Evolutionary conservation across 805 yeast species (phyloP).

Genomic region (Saturnispora saitoi): DNA sequence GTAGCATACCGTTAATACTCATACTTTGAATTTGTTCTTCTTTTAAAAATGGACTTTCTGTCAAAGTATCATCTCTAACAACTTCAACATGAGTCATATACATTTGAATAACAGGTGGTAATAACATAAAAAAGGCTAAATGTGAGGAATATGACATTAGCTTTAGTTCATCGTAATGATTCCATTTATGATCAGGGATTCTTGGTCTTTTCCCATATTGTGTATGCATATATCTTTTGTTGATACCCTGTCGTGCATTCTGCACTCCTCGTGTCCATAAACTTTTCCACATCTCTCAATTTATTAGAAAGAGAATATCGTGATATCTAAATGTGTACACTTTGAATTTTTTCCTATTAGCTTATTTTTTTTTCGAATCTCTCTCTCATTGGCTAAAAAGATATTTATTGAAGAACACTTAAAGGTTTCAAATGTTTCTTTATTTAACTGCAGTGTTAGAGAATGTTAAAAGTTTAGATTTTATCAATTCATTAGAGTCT

Average conservation of each 20-base stretch:
- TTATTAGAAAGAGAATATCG: neutral
- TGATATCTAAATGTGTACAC: neutral
- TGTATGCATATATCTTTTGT: neutral
- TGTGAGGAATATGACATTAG: constrained; percentile 27
- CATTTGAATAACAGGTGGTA: constrained; percentile 24
- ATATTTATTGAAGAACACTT: neutral
- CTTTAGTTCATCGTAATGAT: constrained; percentile 23
- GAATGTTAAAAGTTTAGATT: constrained; percentile 24
- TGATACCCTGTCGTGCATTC: neutral
- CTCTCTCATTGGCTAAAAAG: neutral
- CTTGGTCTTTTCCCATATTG: constrained; percentile 9
- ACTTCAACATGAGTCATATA: constrained; percentile 25
- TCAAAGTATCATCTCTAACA: constrained; percentile 21
- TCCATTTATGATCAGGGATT: constrained; percentile 15
- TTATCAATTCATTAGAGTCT: constrained; percentile 9
- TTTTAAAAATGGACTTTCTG: constrained; percentile 13
- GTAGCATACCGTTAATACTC: neutral
- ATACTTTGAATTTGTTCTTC: neutral
- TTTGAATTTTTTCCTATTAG: neutral
- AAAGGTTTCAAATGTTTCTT: constrained; percentile 12
- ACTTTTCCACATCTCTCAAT: neutral
- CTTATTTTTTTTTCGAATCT: neutral
- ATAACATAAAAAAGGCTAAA: constrained; percentile 23
- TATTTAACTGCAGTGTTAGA: constrained; percentile 30
- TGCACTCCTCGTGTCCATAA: neutral